These are phyloP conservation scores for Knufia petricola DNA, from an alignment of 2,329 filamentous ascomycete genomes.

Conservation along the genomic window DNA sequence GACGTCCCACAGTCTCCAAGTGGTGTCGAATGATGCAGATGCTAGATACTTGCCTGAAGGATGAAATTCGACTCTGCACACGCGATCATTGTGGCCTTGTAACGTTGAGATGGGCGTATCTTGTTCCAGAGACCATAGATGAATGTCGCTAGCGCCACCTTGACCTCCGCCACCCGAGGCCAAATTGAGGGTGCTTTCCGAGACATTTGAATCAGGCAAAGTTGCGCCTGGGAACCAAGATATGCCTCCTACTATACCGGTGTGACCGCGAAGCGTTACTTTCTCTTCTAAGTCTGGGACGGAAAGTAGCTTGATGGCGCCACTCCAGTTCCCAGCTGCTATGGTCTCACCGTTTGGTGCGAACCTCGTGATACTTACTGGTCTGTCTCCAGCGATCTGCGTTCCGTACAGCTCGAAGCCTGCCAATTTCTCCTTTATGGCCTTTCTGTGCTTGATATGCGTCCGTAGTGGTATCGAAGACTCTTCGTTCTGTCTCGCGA, in stretches of 20 bases:
- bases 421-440: conserved; percentile 70
- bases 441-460: conserved; percentile 86
- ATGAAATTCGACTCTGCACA: conserved; percentile 89
- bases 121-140: conserved; percentile 81
- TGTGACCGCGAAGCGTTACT: conserved; percentile 69
- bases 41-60: conserved; percentile 83
- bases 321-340: conserved; percentile 87
- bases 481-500: conserved; percentile 70
- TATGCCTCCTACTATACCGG: conserved; percentile 78
- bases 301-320: conserved; percentile 74
- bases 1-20: conserved; percentile 94
- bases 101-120: conserved; percentile 78
- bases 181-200: conserved; percentile 66
- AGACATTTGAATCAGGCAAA: conserved; percentile 59
- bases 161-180: conserved; percentile 54
- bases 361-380: conserved; percentile 85
- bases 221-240: conserved; percentile 84
- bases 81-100: conserved; percentile 72
- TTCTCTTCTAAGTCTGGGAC: conserved; percentile 75
- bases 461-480: conserved; percentile 74
- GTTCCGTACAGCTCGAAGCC: conserved; percentile 86
- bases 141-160: conserved; percentile 75
- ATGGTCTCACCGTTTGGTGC: conserved; percentile 74
- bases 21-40: conserved; percentile 90
- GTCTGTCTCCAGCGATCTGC: conserved; percentile 82